Evolutionary conservation across 345 rosid species (phyloP).

Genomic region (Capsella bursapastoris): DNA sequence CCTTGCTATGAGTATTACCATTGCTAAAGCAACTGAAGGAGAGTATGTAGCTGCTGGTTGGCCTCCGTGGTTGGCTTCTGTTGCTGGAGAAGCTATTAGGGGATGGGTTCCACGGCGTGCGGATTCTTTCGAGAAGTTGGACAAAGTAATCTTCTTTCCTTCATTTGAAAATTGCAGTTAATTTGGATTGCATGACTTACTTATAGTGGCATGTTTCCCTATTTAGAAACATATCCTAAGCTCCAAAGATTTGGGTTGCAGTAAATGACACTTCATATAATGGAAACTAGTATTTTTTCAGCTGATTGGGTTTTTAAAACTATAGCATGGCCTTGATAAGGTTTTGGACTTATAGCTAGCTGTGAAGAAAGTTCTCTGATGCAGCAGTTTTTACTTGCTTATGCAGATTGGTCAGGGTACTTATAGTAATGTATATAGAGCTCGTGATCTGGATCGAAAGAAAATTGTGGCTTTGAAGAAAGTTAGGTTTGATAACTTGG

Average conservation of each 20-base stretch:
- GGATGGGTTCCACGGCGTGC: slow-evolving; percentile 99
- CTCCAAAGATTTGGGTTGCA: neutral
- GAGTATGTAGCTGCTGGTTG: slow-evolving; percentile 98
- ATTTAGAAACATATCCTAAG: slow-evolving; percentile 23
- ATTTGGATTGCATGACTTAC: slow-evolving; percentile 24
- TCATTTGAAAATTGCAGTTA: neutral
- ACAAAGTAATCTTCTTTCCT: slow-evolving; percentile 70
- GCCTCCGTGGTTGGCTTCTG: slow-evolving; percentile 97
- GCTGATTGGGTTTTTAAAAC: neutral
- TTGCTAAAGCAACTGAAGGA: slow-evolving; percentile 82
- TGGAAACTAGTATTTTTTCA: slow-evolving; percentile 7
- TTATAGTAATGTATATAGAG: slow-evolving; percentile 94
- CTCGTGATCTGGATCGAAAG: slow-evolving; percentile 91
- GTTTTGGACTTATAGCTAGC: slow-evolving; percentile 3
- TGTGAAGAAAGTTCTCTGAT: slow-evolving; percentile 8
- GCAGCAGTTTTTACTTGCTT: slow-evolving; percentile 1
- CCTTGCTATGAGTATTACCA: slow-evolving; percentile 61
- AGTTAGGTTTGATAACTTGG: slow-evolving; percentile 94
- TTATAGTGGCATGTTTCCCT: slow-evolving; percentile 33
- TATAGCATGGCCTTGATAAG: neutral
- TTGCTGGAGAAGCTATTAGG: slow-evolving; percentile 95
- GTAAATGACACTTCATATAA: slow-evolving; percentile 21
- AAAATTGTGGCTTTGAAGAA: slow-evolving; percentile 96
- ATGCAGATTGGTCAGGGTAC: slow-evolving; percentile 99
- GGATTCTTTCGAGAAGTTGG: slow-evolving; percentile 94